Evolutionary conservation across 306 rosid genomes (phyloP).

Genomic region (Glycine latifolia): DNA sequence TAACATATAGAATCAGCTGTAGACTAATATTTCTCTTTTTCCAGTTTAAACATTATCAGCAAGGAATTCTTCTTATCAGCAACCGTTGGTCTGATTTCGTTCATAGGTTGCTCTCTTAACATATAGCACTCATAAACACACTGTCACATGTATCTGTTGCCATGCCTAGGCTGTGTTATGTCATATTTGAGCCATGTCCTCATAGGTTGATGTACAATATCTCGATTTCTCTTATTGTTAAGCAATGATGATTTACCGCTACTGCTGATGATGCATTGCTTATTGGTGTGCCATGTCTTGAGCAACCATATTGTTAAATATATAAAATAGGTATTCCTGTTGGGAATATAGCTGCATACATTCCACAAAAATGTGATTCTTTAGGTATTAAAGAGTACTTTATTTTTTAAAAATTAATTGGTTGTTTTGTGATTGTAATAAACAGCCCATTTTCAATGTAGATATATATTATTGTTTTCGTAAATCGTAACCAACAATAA

Average conservation of each 20-base stretch:
- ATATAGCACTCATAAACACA: background rate
- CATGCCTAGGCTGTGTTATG: background rate
- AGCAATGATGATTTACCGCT: slow-evolving; percentile 1
- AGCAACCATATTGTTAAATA: slow-evolving; percentile 21
- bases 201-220: slow-evolving; percentile 10
- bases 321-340: slow-evolving; percentile 16
- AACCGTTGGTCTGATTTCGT: slow-evolving; percentile 64
- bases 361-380: slow-evolving; percentile 3
- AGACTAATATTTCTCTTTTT: slow-evolving; percentile 42
- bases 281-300: slow-evolving; percentile 15
- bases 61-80: slow-evolving; percentile 83
- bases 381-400: background rate
- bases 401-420: background rate
- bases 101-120: slow-evolving; percentile 67
- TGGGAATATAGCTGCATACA: background rate
- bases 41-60: slow-evolving; percentile 72
- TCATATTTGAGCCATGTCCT: background rate
- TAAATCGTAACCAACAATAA: background rate
- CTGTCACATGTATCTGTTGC: background rate
- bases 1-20: slow-evolving; percentile 35
- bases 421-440: background rate
- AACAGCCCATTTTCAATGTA: slow-evolving; percentile 6
- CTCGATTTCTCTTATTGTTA: background rate
- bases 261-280: background rate
- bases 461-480: background rate